Evolutionary conservation across 1,284 basidiomycete species (phyloP), one percentile per base, ranked within the genome.

Genomic region (Chiua sp.): DNA sequence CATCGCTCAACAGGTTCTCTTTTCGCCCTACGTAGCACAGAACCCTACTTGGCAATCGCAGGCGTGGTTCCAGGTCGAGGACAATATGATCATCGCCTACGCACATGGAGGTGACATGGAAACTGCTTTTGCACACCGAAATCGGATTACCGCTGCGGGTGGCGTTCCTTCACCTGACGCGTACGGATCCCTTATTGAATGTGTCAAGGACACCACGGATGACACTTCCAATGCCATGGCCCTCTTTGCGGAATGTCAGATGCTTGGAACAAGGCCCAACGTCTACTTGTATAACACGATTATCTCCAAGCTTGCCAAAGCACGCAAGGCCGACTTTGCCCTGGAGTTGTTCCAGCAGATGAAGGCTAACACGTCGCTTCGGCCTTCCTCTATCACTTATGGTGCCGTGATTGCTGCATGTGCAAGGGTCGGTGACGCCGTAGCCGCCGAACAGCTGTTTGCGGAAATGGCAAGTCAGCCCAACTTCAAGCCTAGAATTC

Each of bases 401-500:
- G 98, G 97, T 26, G 93, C 97, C 16, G 85, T 98, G 62, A 98
- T 99, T 71, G 91, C 91, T 59, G 97, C 96, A 1, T 98, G 94
- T 75, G 94, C 93, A 42, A 87, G 96, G 59, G 96, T 98, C 10
- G 97, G 98, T 6, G 96, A 99, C 75, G 87, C 88, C 22, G 79
- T 83, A 22, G 88, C 89, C 1, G 98, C 98, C 2, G 92, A 93
- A 72, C 80, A 81, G 16, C 78, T 98, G 54, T 98, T 98, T 77
- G 75, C 81, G 56, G 94, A 97, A 78, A 99, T 99, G 97, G 75
- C 82, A 11, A 65, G 75, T 47, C 83, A 89, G 65, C 82, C 78
- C 32, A 88, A 88, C 66, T 98, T 96, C 82, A 90, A 84, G 77
- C 90, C 96, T 11, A 84, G 96, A 10, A 90, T 98, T 2, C 97